Base-by-base conservation (phyloP, 2,329 filamentous ascomycete species). In the Ilyonectria sp. region DNA sequence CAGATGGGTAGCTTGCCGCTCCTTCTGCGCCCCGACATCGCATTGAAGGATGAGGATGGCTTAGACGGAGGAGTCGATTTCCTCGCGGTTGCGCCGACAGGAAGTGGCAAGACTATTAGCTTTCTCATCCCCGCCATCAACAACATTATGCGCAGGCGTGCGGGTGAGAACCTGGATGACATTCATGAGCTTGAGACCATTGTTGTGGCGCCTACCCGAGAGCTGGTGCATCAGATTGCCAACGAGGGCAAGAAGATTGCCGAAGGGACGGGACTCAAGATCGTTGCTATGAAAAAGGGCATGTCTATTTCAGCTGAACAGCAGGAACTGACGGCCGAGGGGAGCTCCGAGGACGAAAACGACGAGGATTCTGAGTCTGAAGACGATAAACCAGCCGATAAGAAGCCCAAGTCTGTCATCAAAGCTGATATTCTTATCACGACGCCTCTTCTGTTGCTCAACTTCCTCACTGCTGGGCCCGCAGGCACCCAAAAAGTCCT, bases 91-190 rank as follows among this genome's bases (percentile, higher is more conserved):
- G 96, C 96, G 3, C 96, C 96, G 1, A 99, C 96, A 0, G 96
- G 96, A 26, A 98, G 95, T 79, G 96, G 96, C 50, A 99, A 99
- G 85, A 99, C 96, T 0, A 85, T 99, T 70, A 94, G 94, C 19
- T 99, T 98, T 76, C 82, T 98, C 75, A 93, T 99, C 47, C 95
- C 95, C 0, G 87, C 94, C 3, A 90, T 99, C 74, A 92, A 97
- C 77, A 87, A 89, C 52, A 90, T 97, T 47, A 84, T 93, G 72
- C 85, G 87, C 68, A 82, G 87, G 60, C 82, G 87, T 47, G 84
- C 86, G 1, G 82, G 85, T 44, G 81, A 85, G 72, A 79, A 84
- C 4, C 47, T 77, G 5, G 60, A 74, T 6, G 74, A 71, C 2
- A 72, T 78, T 7, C 87, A 89, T 69, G 81, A 86, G 11, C 82